Percentiles rank a stretch among this genome's conserved stretches.
Evolutionary conservation across 1,284 basidiomycete species (phyloP).

Genomic region (Trichosporon sp.): DNA sequence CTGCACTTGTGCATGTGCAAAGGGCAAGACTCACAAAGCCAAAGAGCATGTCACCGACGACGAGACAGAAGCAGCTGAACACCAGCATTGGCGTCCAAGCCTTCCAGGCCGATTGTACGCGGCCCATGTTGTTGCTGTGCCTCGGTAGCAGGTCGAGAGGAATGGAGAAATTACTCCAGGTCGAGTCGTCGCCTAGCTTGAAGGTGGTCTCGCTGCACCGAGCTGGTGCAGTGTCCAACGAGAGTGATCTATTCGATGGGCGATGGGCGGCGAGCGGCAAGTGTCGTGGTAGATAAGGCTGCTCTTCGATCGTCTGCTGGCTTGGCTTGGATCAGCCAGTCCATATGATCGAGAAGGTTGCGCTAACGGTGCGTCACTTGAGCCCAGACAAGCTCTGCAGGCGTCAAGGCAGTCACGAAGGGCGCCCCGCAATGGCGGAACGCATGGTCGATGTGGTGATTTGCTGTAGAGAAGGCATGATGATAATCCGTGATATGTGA

Average conservation of each 20-base stretch:
- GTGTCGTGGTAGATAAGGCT: too few relatives aligned
- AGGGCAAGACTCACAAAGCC: not conserved
- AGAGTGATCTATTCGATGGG: too few relatives aligned
- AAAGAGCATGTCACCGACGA: constrained; percentile 12
- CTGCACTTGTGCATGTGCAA: too few relatives aligned
- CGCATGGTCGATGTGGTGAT: not conserved
- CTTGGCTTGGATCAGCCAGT: not conserved
- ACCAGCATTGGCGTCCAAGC: constrained; percentile 6
- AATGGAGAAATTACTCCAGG: too few relatives aligned
- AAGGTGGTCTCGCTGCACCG: too few relatives aligned
- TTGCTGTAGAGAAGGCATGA: not conserved
- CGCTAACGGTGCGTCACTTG: not conserved
- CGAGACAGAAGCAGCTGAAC: constrained; percentile 10
- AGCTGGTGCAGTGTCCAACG: too few relatives aligned
- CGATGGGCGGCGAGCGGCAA: too few relatives aligned
- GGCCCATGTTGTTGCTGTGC: constrained; percentile 8
- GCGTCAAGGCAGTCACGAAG: not conserved
- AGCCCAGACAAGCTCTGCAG: not conserved
- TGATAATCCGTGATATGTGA: not conserved
- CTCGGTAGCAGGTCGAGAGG: too few relatives aligned
- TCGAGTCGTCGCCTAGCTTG: too few relatives aligned
- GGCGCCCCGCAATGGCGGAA: not conserved
- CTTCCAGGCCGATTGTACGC: constrained; percentile 5
- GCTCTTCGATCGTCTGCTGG: not conserved
- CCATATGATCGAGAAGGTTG: not conserved